Evolutionary conservation across 2,329 filamentous ascomycete genomes (phyloP).

Genomic region (Pseudocercospora vitis): DNA sequence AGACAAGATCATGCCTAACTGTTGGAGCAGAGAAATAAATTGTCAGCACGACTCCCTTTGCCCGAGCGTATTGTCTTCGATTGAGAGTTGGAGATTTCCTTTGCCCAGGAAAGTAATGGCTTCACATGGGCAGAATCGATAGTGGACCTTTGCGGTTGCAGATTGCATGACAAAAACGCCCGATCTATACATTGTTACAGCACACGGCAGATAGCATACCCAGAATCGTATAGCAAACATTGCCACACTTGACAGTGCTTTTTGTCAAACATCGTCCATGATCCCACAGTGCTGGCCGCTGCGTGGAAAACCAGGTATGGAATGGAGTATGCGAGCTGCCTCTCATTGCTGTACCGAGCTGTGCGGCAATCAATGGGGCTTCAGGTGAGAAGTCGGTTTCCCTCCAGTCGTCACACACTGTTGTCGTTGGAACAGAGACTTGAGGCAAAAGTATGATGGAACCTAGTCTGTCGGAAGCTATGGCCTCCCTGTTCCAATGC

Average conservation of each 20-base stretch:
- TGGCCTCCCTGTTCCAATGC: background rate
- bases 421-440: background rate
- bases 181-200: background rate
- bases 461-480: background rate
- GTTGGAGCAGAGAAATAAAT: conserved; percentile 24
- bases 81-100: conserved; percentile 1
- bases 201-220: background rate
- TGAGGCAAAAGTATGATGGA: background rate
- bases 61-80: background rate
- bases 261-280: too few relatives aligned
- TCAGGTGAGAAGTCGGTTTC: too few relatives aligned
- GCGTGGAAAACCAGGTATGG: too few relatives aligned
- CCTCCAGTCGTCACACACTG: too few relatives aligned
- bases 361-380: too few relatives aligned
- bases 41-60: background rate
- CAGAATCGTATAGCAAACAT: background rate
- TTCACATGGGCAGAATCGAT: background rate
- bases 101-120: background rate
- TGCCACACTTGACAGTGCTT: too few relatives aligned
- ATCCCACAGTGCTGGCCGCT: too few relatives aligned
- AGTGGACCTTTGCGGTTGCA: background rate
- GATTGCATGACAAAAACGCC: background rate
- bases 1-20: conserved; percentile 24
- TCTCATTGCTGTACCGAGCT: too few relatives aligned
- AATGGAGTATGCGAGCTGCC: too few relatives aligned